Evolutionary conservation across 148 eudicot species (phyloP).

Genomic region (Dysphania ambrosioides): DNA sequence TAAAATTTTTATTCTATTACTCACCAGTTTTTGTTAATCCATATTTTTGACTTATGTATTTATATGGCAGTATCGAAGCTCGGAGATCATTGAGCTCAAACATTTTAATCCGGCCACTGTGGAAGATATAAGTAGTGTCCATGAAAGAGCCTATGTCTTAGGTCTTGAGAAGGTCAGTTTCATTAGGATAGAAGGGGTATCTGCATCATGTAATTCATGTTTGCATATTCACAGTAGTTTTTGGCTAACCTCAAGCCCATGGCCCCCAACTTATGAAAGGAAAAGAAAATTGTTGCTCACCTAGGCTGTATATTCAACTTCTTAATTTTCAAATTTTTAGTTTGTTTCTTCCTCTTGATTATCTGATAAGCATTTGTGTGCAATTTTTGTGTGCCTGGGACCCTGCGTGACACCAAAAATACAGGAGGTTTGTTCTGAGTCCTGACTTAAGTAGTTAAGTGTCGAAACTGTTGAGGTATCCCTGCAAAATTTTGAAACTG

Average conservation of each 20-base stretch:
- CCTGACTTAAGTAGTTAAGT: no score
- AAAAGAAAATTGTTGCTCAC: not conserved
- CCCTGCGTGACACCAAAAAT: no score
- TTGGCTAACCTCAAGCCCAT: not conserved
- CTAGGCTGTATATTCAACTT: not conserved
- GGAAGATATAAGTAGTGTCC: constrained; percentile 76
- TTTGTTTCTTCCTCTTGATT: not conserved
- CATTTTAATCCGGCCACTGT: constrained; percentile 58
- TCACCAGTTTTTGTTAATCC: not conserved
- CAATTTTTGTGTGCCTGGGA: not conserved
- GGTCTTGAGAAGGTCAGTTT: constrained; percentile 86
- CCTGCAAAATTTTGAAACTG: no score
- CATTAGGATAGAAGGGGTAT: not conserved
- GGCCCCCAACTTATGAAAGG: not conserved
- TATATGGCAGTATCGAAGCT: constrained; percentile 56
- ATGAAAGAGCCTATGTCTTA: constrained; percentile 67
- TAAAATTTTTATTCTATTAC: not conserved
- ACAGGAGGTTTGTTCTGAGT: no score
- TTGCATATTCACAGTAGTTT: not conserved
- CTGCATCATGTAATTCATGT: not conserved
- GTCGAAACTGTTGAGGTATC: no score
- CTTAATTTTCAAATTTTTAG: not conserved
- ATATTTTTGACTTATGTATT: constrained; percentile 2
- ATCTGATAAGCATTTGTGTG: not conserved
- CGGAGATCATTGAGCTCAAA: constrained; percentile 60